These are phyloP conservation scores for Garcileccinum viscosum DNA, from an alignment of 1,284 basidiomycete genomes.

Conservation along the genomic window DNA sequence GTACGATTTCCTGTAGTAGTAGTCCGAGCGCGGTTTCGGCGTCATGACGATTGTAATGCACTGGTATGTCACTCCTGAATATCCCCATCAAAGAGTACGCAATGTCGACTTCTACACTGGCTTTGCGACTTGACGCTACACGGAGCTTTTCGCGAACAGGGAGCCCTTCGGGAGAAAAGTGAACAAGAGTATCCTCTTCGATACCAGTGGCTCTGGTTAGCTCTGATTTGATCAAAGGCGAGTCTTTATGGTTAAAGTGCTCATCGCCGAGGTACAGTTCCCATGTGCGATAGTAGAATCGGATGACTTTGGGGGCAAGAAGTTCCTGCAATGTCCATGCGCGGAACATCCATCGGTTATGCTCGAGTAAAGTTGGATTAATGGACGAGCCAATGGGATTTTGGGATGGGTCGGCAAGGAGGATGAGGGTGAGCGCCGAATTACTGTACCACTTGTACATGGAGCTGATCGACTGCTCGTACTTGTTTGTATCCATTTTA, in stretches of 20 bases:
- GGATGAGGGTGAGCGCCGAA: constrained; percentile 24
- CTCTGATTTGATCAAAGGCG: constrained; percentile 13
- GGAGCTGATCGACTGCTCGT: constrained; percentile 15
- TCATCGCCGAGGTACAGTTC: not conserved
- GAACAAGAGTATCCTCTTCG: not conserved
- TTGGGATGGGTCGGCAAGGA: constrained; percentile 13
- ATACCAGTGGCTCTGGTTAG: constrained; percentile 1
- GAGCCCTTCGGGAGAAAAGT: constrained; percentile 13
- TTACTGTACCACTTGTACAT: constrained; percentile 30
- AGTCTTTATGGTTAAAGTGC: constrained; percentile 18
- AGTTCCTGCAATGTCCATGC: constrained; percentile 25
- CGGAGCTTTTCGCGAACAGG: constrained; percentile 15
- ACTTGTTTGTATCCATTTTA: constrained; percentile 2
- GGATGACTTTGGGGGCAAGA: constrained; percentile 16
- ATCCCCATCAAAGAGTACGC: constrained; percentile 25
- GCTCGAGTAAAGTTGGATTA: constrained; percentile 5
- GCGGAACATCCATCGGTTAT: constrained; percentile 27
- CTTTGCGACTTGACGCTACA: constrained; percentile 19
- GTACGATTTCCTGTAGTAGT: constrained; percentile 18
- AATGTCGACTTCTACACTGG: constrained; percentile 15
- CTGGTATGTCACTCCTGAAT: constrained; percentile 14
- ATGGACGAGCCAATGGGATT: not conserved
- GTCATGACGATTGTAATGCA: constrained; percentile 11
- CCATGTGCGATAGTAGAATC: constrained; percentile 18
- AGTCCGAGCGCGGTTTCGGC: constrained; percentile 16